Evolutionary conservation across 2,329 filamentous ascomycete genomes (phyloP).

Genomic region (Pseudocercospora crystallina): DNA sequence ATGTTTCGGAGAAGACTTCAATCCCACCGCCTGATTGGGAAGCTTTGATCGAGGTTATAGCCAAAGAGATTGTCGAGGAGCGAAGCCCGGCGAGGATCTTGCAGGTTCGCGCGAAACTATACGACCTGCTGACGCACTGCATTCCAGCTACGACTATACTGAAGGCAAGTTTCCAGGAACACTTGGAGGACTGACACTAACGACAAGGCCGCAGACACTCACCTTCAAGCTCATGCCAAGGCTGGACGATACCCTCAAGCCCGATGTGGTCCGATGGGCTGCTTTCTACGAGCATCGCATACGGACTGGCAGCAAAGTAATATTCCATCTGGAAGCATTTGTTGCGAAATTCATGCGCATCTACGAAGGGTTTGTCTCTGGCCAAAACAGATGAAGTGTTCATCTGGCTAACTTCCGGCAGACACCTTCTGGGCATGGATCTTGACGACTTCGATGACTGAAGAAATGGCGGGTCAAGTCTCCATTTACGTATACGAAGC

Average conservation of each 20-base stretch:
- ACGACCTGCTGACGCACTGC: slow-evolving; percentile 94
- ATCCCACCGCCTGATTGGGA: slow-evolving; percentile 98
- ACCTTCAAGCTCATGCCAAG: slow-evolving; percentile 88
- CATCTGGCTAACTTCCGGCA: slow-evolving; percentile 28
- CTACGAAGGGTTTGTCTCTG: slow-evolving; percentile 71
- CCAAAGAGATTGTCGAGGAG: slow-evolving; percentile 90
- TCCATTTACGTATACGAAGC: slow-evolving; percentile 12
- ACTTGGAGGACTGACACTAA: background rate
- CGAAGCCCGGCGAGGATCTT: slow-evolving; percentile 87
- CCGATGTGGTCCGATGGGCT: slow-evolving; percentile 91
- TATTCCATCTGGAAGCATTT: slow-evolving; percentile 97
- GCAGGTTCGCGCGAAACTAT: slow-evolving; percentile 87
- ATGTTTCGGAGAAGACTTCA: slow-evolving; percentile 78
- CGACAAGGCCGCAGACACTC: slow-evolving; percentile 57
- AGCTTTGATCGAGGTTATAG: slow-evolving; percentile 81
- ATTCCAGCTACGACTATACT: slow-evolving; percentile 93
- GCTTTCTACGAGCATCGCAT: slow-evolving; percentile 97
- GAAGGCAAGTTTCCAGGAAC: slow-evolving; percentile 53
- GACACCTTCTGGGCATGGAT: slow-evolving; percentile 76
- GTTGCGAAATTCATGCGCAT: slow-evolving; percentile 98
- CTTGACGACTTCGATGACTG: slow-evolving; percentile 48
- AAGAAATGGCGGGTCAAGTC: slow-evolving; percentile 18
- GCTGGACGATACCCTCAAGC: slow-evolving; percentile 85
- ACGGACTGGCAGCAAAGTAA: slow-evolving; percentile 83
- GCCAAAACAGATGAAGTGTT: too few species aligned